These are phyloP conservation scores for Lecanicillium sp. DNA, from an alignment of 2,329 filamentous ascomycete species.

Conservation along the genomic window DNA sequence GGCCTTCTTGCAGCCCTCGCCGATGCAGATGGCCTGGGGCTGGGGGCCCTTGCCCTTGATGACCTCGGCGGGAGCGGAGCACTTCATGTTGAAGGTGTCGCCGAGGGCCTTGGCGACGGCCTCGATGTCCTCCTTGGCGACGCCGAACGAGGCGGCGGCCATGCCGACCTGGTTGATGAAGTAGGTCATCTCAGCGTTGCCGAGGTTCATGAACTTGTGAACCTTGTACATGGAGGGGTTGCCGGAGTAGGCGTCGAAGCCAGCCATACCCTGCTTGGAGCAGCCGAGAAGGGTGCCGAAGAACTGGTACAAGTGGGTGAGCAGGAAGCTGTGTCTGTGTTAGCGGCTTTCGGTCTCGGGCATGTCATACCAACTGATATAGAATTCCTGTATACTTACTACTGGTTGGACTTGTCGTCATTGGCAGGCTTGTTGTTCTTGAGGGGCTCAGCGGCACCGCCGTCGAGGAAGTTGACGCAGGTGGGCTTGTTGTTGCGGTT, in stretches of 20 bases:
- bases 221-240: constrained; percentile 43
- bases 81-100: constrained; percentile 45
- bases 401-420: constrained; percentile 45
- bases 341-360: neutral
- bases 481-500: constrained; percentile 44
- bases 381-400: constrained; percentile 33
- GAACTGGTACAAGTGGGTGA: constrained; percentile 58
- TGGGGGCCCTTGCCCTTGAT: constrained; percentile 39
- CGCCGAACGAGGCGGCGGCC: constrained; percentile 52
- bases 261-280: constrained; percentile 41
- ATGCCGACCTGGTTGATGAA: constrained; percentile 55
- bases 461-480: constrained; percentile 56
- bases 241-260: constrained; percentile 44
- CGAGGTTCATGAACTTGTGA: constrained; percentile 56
- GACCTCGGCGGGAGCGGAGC: constrained; percentile 39
- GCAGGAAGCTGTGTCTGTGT: constrained; percentile 37
- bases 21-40: constrained; percentile 52
- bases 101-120: constrained; percentile 44
- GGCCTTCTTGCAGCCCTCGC: constrained; percentile 40
- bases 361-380: no score
- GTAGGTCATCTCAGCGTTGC: constrained; percentile 46
- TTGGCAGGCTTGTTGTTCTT: constrained; percentile 50
- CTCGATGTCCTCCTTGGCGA: constrained; percentile 45
- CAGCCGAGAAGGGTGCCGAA: constrained; percentile 55
- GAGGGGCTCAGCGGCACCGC: constrained; percentile 49